Evolutionary conservation across 169 alveolate genomes (phyloP), one percentile per base, ranked within the genome.

Genomic region (Cryptosporidium felis): DNA sequence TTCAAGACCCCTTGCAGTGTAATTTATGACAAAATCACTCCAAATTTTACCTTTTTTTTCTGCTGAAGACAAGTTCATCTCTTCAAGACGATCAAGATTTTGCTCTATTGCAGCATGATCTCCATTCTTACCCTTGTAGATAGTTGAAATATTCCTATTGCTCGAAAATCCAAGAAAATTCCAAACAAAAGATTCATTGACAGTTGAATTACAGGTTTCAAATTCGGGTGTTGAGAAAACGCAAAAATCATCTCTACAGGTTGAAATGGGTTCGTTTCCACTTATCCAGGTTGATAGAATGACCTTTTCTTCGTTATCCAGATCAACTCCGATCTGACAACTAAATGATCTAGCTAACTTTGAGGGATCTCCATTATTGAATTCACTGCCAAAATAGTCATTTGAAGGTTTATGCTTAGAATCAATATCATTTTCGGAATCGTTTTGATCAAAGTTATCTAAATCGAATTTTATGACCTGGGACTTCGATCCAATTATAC

Each of bases 31-130:
- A 51, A 74, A 53, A 38, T 74, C 85, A 74, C 85, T 74, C 85
- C 85, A 74, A 36, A 74, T 53, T 51, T 59, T 44, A 12, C 56
- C 56, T 53, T 74, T 74, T 36, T 36, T 74, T n/a, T 74, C 85
- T 38, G 41, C 3, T 21, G 36, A 21, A 34, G 85, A 53, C 56
- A 74, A 74, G 6, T 44, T 34, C 67, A 74, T 53, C 56, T 74
- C 85, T 12, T 74, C 85, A 23, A 74, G n/a, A 18, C 67, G 34
- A 9, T 74, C 85, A 4, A 32, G 21, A 49, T 74, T 74, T 51
- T 74, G 74, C 16, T 53, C 85, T 67, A 74, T 74, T 53, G 85
- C 85, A 32, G 85, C 85, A 36, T 74, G 85, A 74, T 74, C 85
- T 32, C 85, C 67, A 53, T 56, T 53, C 36, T 74, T 74, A 4